These are phyloP conservation scores for Tylopilus sp. DNA, from an alignment of 768 basidiomycete species.

Conservation along the genomic window DNA sequence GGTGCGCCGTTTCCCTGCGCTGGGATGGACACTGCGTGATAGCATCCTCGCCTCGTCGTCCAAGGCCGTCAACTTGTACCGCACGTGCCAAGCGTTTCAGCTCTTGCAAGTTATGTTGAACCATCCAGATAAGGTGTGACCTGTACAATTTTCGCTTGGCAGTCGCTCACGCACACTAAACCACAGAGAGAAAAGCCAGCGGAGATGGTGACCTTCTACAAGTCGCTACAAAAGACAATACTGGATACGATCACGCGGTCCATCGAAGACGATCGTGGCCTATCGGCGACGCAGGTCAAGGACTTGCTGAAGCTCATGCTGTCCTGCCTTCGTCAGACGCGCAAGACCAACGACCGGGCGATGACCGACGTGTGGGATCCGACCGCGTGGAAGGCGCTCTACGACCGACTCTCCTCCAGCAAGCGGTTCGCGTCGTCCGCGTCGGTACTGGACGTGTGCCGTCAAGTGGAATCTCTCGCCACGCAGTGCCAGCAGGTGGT, in stretches of 20 bases:
- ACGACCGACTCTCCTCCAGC: constrained; percentile 43
- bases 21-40: constrained; percentile 63
- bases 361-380: constrained; percentile 54
- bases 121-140: constrained; percentile 32
- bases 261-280: constrained; percentile 41
- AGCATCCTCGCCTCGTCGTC: constrained; percentile 54
- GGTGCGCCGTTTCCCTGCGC: constrained; percentile 57
- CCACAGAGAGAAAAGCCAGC: constrained; percentile 39
- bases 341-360: constrained; percentile 39
- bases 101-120: constrained; percentile 64
- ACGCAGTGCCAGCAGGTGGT: constrained; percentile 4
- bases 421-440: constrained; percentile 61
- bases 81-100: constrained; percentile 70
- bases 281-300: constrained; percentile 68
- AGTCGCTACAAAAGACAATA: constrained; percentile 45
- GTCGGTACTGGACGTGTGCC: constrained; percentile 59
- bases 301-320: constrained; percentile 74
- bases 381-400: constrained; percentile 50
- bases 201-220: constrained; percentile 43
- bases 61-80: constrained; percentile 71
- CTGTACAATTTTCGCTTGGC: background rate
- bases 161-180: constrained; percentile 10
- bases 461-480: constrained; percentile 47
- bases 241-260: constrained; percentile 46
- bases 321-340: constrained; percentile 59